Base-by-base conservation (phyloP, 2,329 filamentous ascomycete species). In the Ascochyta rabiei region DNA sequence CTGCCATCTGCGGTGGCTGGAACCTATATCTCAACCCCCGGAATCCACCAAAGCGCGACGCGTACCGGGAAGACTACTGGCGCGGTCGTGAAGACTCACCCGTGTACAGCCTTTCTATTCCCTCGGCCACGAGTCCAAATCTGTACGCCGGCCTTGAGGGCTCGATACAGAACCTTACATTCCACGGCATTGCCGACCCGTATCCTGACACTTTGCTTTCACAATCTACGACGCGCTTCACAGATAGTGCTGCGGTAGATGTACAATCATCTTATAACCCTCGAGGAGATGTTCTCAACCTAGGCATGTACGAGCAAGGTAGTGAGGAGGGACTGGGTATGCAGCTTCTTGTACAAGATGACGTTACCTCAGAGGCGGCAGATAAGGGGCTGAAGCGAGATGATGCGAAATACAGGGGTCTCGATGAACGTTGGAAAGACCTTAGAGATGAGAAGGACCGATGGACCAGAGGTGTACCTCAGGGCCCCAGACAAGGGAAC, bases 131-230 rank as follows among this genome's bases (percentile, higher is more conserved):
- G 12, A 81, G 79, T 0, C 75, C 77, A 0, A 75, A 74, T 26
- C 52, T 83, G 10, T 82, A 79, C 51, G 79, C 78, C 4, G 81
- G 81, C 2, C 67, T 82, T 3, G 79, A 82, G 63, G 77, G 77
- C 39, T 66, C 66, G 1, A 68, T 82, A 3, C 62, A 81, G 16
- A 72, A 75, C 52, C 63, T 82, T 3, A 76, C 76, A 2, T 76
- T 82, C 56, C 73, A 76, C 5, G 73, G 71, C 12, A 68, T 79
- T 10, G 63, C 75, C 0, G 80, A 83, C 53, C 30, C 37, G 5
- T 64, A 77, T 44, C 78, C 80, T 0, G 80, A 82, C 61, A 68
- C 79, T 0, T 58, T 74, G 56, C 74, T 74, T 60, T 57, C 63
- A 6, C 42, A 59, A 4, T 24, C 40, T 19, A 33, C 19, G 4